Percentiles rank a stretch among this genome's conserved stretches.
Evolutionary conservation across 192 early-diverging fungal species (phyloP).

Genomic region (Coemansia sp.): DNA sequence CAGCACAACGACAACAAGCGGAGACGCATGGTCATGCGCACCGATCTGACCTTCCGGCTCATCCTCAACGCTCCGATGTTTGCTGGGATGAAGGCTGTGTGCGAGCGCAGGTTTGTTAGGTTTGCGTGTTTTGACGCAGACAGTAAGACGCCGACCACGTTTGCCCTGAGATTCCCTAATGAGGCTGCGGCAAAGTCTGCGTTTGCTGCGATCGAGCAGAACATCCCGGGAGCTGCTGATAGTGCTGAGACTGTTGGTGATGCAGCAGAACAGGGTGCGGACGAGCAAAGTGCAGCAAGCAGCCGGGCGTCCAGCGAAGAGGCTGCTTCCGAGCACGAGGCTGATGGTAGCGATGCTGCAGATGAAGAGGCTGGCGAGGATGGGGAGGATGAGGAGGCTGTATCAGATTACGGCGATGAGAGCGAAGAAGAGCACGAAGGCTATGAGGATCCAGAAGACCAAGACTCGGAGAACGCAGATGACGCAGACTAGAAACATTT

Average conservation of each 20-base stretch:
- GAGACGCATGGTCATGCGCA: slow-evolving; percentile 50
- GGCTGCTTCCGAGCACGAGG: not conserved
- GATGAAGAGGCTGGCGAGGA: too few relatives aligned
- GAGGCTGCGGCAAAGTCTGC: slow-evolving; percentile 27
- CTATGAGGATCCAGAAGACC: not conserved
- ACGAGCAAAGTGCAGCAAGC: not conserved
- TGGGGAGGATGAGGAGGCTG: slow-evolving; percentile 4
- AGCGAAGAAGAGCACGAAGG: slow-evolving; percentile 9
- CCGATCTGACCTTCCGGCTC: slow-evolving; percentile 40
- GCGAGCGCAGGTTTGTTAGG: slow-evolving; percentile 36
- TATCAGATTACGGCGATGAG: slow-evolving; percentile 15
- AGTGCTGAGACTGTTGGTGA: not conserved
- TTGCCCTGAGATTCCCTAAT: slow-evolving; percentile 31
- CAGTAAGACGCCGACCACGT: slow-evolving; percentile 17
- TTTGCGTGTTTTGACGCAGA: slow-evolving; percentile 33
- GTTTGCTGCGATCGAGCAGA: slow-evolving; percentile 6
- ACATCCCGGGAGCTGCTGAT: slow-evolving; percentile 7
- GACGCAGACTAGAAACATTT: not conserved
- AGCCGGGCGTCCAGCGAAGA: slow-evolving; percentile 6
- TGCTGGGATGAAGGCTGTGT: slow-evolving; percentile 26
- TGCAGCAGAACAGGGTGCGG: not conserved
- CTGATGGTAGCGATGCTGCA: not conserved
- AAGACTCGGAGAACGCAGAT: slow-evolving; percentile 1
- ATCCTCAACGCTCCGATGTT: slow-evolving; percentile 50
- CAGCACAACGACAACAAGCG: slow-evolving; percentile 12